Evolutionary conservation across 345 rosid genomes (phyloP).

Genomic region (Acer campestre): DNA sequence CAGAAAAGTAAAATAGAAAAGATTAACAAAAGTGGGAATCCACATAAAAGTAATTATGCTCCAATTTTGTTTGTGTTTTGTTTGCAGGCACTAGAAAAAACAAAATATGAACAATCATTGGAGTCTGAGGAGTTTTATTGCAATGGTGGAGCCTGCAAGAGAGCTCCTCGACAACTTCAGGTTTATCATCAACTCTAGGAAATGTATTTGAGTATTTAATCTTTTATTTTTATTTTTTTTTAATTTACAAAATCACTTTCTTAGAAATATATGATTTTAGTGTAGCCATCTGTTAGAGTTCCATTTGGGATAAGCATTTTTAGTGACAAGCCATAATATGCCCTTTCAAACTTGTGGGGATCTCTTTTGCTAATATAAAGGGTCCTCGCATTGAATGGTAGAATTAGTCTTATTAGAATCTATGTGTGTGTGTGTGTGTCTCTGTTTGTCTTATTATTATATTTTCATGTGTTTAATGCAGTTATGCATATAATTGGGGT

Average conservation of each 20-base stretch:
- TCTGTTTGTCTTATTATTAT: too few relatives aligned
- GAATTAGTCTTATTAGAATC: neutral
- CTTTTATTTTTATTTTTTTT: too few relatives aligned
- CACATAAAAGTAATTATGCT: neutral
- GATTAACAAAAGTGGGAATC: neutral
- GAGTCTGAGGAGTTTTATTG: conserved; percentile 71
- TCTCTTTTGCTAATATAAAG: neutral
- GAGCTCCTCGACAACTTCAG: conserved; percentile 4
- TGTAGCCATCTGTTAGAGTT: neutral
- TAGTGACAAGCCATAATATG: neutral
- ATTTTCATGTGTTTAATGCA: too few relatives aligned
- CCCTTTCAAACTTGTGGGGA: neutral
- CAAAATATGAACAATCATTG: conserved; percentile 88
- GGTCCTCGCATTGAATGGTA: neutral
- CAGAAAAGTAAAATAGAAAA: neutral
- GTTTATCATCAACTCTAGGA: conserved; percentile 17
- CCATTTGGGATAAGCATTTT: neutral
- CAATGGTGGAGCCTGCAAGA: conserved; percentile 44
- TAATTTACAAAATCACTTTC: too few relatives aligned
- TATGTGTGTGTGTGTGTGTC: too few relatives aligned
- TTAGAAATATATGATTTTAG: neutral
- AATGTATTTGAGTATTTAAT: neutral
- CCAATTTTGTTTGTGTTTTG: neutral
- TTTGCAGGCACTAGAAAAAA: conserved; percentile 79
- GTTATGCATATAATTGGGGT: too few relatives aligned